Conservation (phyloP, 257 asterid genomes). For the Eucommia ulmoides region DNA sequence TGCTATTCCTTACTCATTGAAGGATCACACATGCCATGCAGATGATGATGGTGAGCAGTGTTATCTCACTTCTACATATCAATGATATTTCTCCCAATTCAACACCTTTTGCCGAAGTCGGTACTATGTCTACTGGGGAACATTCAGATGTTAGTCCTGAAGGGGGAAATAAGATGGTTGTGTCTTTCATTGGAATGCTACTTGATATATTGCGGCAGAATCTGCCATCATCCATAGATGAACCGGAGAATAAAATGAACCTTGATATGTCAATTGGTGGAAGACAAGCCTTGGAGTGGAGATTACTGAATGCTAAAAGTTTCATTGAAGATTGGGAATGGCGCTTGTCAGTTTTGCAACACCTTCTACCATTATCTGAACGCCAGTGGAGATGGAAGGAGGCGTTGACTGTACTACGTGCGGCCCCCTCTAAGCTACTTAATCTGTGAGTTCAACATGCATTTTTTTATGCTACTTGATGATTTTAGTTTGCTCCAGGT, state of each 20-base stretch:
- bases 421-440: slow-evolving; percentile 93
- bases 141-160: slow-evolving; percentile 38
- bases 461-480: slow-evolving; percentile 11
- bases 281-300: slow-evolving; percentile 85
- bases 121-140: slow-evolving; percentile 22
- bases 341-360: slow-evolving; percentile 90
- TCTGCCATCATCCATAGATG: slow-evolving; percentile 50
- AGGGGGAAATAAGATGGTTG: slow-evolving; percentile 69
- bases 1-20: slow-evolving; percentile 10
- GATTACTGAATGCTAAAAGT: slow-evolving; percentile 62
- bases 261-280: slow-evolving; percentile 40
- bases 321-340: slow-evolving; percentile 93
- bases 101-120: slow-evolving; percentile 35
- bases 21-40: slow-evolving; percentile 33
- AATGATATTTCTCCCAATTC: slow-evolving; percentile 58
- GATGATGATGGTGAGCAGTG: slow-evolving; percentile 78
- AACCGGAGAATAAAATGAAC: slow-evolving; percentile 49
- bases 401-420: slow-evolving; percentile 81
- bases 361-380: slow-evolving; percentile 81
- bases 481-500: too few species aligned
- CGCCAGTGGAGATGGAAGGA: slow-evolving; percentile 99
- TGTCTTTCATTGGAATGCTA: slow-evolving; percentile 59
- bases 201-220: slow-evolving; percentile 69
- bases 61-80: slow-evolving; percentile 77
- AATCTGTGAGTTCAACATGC: slow-evolving; percentile 58